Evolutionary conservation across 2,329 filamentous ascomycete species (phyloP), one percentile per base, ranked within the genome.

Genomic region (Coniochaeta sp.): DNA sequence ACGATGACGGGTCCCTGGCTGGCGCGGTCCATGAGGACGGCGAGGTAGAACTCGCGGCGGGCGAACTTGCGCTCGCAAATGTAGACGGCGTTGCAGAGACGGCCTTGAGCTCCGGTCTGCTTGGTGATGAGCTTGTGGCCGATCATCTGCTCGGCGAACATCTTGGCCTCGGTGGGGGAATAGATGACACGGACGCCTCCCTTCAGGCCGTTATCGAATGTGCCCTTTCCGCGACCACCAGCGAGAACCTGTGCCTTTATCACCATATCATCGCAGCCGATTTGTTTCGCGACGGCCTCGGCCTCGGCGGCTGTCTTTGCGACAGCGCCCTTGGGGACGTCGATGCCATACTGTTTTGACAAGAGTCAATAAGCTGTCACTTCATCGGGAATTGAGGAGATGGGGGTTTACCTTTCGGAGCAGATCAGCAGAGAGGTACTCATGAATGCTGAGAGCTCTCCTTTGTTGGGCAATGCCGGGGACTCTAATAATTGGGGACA

Each of bases 11-110:
- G 95, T 66, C 85, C 83, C 81, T 98, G 95, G 58, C 89, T 88
- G 67, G 83, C 86, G 72, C 95, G 91, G 82, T 99, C 95, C 95
- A 99, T 98, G 70, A 99, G 88, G 72, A 99, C 89, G 72, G 95
- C 95, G 62, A 99, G 88, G 83, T 99, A 99, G 83, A 99, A 99
- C 80, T 99, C 95, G 74, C 95, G 89, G 68, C 95, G 92, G 70
- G 95, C 95, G 73, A 97, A 99, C 84, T 99, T 99, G 85, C 95
- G 93, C 85, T 99, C 95, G 80, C 93, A 96, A 75, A 99, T 98
- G 83, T 96, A 98, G 74, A 99, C 95, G 65, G 93, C 86, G 79
- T 90, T 98, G 86, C 95, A 99, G 75, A 96, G 86, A 76, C 95
- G 91, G 73, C 95, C 95, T 69, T 79, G 85, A 69, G 93, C 91